Base-by-base conservation (phyloP, 2,329 filamentous ascomycete species). In the Cercospora sp. region DNA sequence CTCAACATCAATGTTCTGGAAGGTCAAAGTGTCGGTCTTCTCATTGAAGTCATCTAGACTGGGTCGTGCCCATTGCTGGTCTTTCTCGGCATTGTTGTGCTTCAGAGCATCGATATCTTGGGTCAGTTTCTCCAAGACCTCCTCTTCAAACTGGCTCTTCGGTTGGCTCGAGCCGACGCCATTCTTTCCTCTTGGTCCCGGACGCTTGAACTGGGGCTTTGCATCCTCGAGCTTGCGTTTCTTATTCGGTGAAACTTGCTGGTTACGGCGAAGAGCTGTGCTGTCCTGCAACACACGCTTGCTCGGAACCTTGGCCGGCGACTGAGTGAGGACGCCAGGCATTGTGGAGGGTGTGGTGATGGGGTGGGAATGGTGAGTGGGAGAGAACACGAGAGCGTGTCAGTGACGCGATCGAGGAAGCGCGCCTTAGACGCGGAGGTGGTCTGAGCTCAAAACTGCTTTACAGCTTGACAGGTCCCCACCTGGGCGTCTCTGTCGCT, bases 1-100 rank as follows among this genome's bases (percentile, higher is more conserved):
- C 77, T 98, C 94, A 1, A 89, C 91, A 77, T 99, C 96, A 73
- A 99, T 99, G 77, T 96, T 91, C 81, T 99, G 95, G 77, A 99
- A 98, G 72, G 87, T 89, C n/a, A 99, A 84, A 72, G 82, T 89
- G 71, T 95, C 88, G 40, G 82, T 88, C 63, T 86, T 78, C 8
- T 89, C 85, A 68, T 90, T 83, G 76, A 91, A 91, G 73, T 85
- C 82, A 24, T 83, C 83, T 32, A 92, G 78, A 32, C 81, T 79
- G 16, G 90, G 90, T 63, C 90, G 83, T 58, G 90, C 89, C 96
- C 95, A 99, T 77, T 92, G 87, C 80, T 99, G 95, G 79, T 98
- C 94, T 79, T 90, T 96, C 78, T 99, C 95, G 2, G 91, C 86
- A 80, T 96, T 98, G 80, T 87, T 92, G 75, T 92, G 86, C 83